A percentile compares a stretch with the other conserved stretches of the same genome.
Evolutionary conservation across 2,329 filamentous ascomycete genomes (phyloP).

Genomic region (Chlorencoelia australis): DNA sequence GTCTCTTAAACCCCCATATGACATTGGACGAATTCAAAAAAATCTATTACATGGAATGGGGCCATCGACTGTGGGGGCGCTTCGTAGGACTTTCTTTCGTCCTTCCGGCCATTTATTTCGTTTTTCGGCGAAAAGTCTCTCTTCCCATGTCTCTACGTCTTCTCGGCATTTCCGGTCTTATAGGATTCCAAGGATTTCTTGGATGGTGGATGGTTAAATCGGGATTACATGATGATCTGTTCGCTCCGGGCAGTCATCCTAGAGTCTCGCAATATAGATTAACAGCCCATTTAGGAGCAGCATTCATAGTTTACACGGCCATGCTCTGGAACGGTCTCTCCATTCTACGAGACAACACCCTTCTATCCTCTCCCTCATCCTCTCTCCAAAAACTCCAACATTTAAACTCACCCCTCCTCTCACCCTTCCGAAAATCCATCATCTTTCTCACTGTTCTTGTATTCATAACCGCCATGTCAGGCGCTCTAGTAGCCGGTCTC

Average conservation of each 20-base stretch:
- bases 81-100: slow-evolving; percentile 86
- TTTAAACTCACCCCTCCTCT: slow-evolving; percentile 58
- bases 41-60: slow-evolving; percentile 99
- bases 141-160: slow-evolving; percentile 68
- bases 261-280: slow-evolving; percentile 92
- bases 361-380: slow-evolving; percentile 56
- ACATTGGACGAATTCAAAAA: slow-evolving; percentile 88
- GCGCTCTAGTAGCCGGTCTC: slow-evolving; percentile 84
- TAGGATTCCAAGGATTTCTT: slow-evolving; percentile 89
- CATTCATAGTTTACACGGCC: slow-evolving; percentile 85
- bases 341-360: slow-evolving; percentile 69
- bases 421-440: slow-evolving; percentile 62
- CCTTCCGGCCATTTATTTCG: slow-evolving; percentile 78
- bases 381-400: slow-evolving; percentile 44
- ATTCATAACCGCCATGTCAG: slow-evolving; percentile 87
- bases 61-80: slow-evolving; percentile 87
- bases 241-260: slow-evolving; percentile 81
- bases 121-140: slow-evolving; percentile 69
- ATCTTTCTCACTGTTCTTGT: slow-evolving; percentile 63
- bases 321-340: slow-evolving; percentile 87
- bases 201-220: slow-evolving; percentile 99
- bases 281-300: slow-evolving; percentile 78
- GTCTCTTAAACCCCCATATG: slow-evolving; percentile 88
- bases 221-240: slow-evolving; percentile 89
- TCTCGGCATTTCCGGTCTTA: slow-evolving; percentile 73